Percentiles rank a stretch among this genome's conserved stretches.
Conservation (phyloP, 306 rosid species). For the Pueraria montana region DNA sequence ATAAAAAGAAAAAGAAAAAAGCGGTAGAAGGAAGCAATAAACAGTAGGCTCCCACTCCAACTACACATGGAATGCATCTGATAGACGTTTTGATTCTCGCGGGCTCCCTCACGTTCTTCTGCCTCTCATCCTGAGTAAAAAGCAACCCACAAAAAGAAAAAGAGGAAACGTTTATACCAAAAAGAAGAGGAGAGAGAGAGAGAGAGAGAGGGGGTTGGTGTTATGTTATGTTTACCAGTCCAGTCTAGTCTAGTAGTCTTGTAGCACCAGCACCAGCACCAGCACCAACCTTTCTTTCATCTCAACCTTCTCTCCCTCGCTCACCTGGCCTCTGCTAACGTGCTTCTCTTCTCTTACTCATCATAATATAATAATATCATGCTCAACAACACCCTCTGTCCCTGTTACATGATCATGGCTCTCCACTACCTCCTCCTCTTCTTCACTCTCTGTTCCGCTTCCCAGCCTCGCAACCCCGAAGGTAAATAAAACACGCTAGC, state of each 20-base stretch:
- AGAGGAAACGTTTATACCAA: background rate
- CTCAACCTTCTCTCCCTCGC: too few species aligned
- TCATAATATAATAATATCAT: too few species aligned
- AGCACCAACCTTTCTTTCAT: background rate
- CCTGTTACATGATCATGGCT: slow-evolving; percentile 49
- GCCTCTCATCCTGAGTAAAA: background rate
- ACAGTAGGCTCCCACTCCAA: too few species aligned
- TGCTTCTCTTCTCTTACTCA: background rate
- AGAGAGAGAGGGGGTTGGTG: background rate
- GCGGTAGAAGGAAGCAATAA: background rate
- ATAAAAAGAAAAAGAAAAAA: background rate
- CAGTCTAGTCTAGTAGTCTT: background rate
- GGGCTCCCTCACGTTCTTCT: slow-evolving; percentile 38
- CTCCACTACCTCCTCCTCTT: slow-evolving; percentile 48
- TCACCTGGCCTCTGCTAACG: too few species aligned
- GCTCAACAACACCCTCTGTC: background rate
- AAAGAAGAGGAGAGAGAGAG: background rate
- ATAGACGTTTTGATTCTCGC: slow-evolving; percentile 54
- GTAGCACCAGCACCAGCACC: too few species aligned
- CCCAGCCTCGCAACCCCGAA: slow-evolving; percentile 95
- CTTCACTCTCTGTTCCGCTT: slow-evolving; percentile 55
- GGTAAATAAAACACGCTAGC: slow-evolving; percentile 50
- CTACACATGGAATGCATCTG: background rate
- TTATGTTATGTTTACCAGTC: background rate
- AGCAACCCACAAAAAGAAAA: background rate